phyloP scores from a whole-genome alignment of 352 stramenopile genomes.

The Globisporangium okanoganense region DNA sequence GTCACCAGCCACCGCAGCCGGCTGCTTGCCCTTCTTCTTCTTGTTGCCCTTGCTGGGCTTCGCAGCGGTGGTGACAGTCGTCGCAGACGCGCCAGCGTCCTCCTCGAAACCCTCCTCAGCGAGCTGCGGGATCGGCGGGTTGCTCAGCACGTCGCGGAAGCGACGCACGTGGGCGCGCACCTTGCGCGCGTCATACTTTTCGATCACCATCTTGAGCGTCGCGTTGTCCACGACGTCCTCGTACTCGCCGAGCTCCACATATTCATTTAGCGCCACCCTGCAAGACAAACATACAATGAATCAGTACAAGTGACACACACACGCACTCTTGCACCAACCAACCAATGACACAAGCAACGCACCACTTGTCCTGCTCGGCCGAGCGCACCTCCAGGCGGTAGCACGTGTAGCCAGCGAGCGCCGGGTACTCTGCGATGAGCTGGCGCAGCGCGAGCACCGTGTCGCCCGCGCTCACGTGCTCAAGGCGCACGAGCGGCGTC shows the following conservation, averaged over 20 bases:
- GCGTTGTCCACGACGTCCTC: slow-evolving; percentile 56
- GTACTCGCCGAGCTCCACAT: slow-evolving; percentile 83
- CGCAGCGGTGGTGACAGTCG: background rate
- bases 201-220: slow-evolving; percentile 77
- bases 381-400: slow-evolving; percentile 72
- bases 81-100: background rate
- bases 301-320: background rate
- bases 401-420: slow-evolving; percentile 82
- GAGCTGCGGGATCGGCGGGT: slow-evolving; percentile 76
- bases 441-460: slow-evolving; percentile 82
- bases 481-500: slow-evolving; percentile 41
- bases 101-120: slow-evolving; percentile 5
- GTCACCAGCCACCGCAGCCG: no score
- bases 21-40: slow-evolving; percentile 22
- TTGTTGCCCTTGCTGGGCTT: slow-evolving; percentile 21
- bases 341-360: slow-evolving; percentile 8
- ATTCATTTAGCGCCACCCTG: slow-evolving; percentile 76
- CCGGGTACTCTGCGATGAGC: slow-evolving; percentile 77
- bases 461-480: slow-evolving; percentile 69
- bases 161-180: slow-evolving; percentile 77
- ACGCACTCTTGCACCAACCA: background rate
- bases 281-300: background rate
- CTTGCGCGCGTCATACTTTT: slow-evolving; percentile 87
- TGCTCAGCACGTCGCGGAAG: slow-evolving; percentile 78
- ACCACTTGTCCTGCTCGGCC: slow-evolving; percentile 23